Conservation (phyloP, 139 green algal genomes). For the Haematococcus lacustris region DNA sequence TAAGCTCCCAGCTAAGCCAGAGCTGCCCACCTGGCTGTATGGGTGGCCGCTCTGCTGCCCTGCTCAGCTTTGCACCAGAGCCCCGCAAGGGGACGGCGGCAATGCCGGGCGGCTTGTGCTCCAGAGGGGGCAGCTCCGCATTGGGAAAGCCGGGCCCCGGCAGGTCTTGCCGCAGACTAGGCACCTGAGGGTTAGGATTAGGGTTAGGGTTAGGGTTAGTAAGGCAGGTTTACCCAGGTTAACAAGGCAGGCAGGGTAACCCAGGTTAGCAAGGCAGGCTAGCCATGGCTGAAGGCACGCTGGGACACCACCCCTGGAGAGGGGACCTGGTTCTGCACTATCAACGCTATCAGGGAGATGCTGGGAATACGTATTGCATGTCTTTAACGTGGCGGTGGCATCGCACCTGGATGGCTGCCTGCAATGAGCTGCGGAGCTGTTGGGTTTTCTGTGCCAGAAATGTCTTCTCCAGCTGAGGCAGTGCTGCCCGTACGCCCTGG, state of each 20-base stretch:
- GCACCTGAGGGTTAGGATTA: no score
- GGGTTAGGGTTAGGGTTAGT: no score
- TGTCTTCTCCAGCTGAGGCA: constrained; percentile 10
- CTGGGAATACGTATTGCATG: not conserved
- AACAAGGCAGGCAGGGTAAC: not conserved
- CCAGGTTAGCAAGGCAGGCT: not conserved
- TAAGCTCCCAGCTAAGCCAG: no score
- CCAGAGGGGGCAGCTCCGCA: not conserved
- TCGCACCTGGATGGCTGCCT: not conserved
- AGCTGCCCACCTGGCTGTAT: no score
- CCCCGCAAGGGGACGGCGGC: not conserved
- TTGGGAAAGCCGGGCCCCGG: not conserved
- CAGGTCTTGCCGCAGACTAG: not conserved
- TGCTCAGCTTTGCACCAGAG: not conserved
- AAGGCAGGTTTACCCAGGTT: no score
- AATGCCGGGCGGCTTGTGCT: not conserved
- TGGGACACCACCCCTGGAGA: not conserved
- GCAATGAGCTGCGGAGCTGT: constrained; percentile 2
- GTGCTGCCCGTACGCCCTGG: not conserved
- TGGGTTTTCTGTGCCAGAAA: constrained; percentile 12
- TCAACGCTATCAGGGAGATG: not conserved
- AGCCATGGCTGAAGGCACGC: not conserved
- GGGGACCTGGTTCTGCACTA: not conserved
- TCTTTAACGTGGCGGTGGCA: not conserved
- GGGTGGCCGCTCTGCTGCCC: not conserved